Evolutionary conservation across 1,139 yeast species (phyloP).

Genomic region (Geotrichum fermentans): DNA sequence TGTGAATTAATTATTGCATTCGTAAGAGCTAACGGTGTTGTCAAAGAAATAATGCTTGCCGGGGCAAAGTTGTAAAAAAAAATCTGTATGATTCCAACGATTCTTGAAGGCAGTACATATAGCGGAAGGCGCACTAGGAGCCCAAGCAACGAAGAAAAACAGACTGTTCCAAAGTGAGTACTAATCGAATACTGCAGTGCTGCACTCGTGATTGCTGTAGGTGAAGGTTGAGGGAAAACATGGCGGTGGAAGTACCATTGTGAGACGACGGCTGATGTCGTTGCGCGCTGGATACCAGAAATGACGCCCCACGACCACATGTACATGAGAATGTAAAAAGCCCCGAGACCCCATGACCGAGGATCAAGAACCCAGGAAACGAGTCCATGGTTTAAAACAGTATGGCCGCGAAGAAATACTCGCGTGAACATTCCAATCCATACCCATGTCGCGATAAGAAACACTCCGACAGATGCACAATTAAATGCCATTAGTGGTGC

Average conservation of each 20-base stretch:
- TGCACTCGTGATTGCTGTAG: conserved; percentile 28
- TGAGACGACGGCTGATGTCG: conserved; percentile 37
- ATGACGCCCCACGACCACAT: conserved; percentile 44
- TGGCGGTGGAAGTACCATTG: conserved; percentile 42
- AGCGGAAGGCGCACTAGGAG: conserved; percentile 39
- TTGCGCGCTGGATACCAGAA: conserved; percentile 38
- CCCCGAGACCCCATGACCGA: conserved; percentile 36
- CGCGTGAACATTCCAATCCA: conserved; percentile 40
- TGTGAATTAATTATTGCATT: conserved; percentile 38
- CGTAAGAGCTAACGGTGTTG: conserved; percentile 40
- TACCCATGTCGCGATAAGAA: conserved; percentile 34
- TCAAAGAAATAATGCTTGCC: conserved; percentile 32
- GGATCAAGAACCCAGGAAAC: conserved; percentile 34
- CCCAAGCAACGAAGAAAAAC: conserved; percentile 35
- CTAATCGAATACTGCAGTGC: conserved; percentile 33
- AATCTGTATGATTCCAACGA: conserved; percentile 29
- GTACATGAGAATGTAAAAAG: conserved; percentile 39
- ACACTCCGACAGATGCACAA: conserved; percentile 30
- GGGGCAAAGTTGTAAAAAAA: conserved; percentile 31
- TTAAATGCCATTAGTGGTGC: conserved; percentile 34
- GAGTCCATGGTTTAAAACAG: conserved; percentile 28
- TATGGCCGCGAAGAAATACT: conserved; percentile 38
- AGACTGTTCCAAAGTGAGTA: conserved; percentile 40
- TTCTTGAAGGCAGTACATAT: conserved; percentile 36
- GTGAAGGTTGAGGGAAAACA: conserved; percentile 27